Evolutionary conservation across 805 yeast species (phyloP).

Genomic region (Starmerella lactis-condensi): DNA sequence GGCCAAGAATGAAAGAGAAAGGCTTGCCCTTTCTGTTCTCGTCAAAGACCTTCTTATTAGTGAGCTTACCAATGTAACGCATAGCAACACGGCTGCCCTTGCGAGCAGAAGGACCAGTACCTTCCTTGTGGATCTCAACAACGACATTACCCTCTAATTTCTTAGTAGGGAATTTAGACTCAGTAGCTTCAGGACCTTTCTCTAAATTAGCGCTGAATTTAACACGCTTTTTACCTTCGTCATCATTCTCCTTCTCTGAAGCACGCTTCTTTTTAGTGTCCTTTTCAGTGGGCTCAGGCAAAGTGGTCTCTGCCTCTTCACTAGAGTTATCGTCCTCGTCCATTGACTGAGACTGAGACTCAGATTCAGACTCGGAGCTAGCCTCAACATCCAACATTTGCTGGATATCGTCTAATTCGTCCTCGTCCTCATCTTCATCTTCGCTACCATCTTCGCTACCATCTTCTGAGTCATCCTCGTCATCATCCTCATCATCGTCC

Average conservation of each 20-base stretch:
- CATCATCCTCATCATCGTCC: constrained; percentile 25
- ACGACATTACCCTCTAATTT: constrained; percentile 83
- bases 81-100: constrained; percentile 81
- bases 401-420: constrained; percentile 26
- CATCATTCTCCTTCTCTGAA: constrained; percentile 14
- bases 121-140: constrained; percentile 78
- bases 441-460: constrained; percentile 15
- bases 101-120: constrained; percentile 78
- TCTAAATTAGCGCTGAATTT: constrained; percentile 80
- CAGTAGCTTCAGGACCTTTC: constrained; percentile 65
- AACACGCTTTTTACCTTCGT: constrained; percentile 48
- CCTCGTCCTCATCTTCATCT: constrained; percentile 37
- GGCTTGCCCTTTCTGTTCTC: constrained; percentile 96
- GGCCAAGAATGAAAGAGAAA: constrained; percentile 74
- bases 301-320: constrained; percentile 20
- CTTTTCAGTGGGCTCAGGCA: constrained; percentile 6
- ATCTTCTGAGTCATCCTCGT: constrained; percentile 19
- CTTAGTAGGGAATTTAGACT: constrained; percentile 33
- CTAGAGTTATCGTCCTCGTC: constrained; percentile 23
- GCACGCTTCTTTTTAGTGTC: constrained; percentile 19
- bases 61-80: constrained; percentile 93
- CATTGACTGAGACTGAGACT: constrained; percentile 31
- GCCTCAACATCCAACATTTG: constrained; percentile 25
- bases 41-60: constrained; percentile 91
- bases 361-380: constrained; percentile 18